phyloP scores from a whole-genome alignment of 768 basidiomycete species.

The Crassisporium funariophilum region DNA sequence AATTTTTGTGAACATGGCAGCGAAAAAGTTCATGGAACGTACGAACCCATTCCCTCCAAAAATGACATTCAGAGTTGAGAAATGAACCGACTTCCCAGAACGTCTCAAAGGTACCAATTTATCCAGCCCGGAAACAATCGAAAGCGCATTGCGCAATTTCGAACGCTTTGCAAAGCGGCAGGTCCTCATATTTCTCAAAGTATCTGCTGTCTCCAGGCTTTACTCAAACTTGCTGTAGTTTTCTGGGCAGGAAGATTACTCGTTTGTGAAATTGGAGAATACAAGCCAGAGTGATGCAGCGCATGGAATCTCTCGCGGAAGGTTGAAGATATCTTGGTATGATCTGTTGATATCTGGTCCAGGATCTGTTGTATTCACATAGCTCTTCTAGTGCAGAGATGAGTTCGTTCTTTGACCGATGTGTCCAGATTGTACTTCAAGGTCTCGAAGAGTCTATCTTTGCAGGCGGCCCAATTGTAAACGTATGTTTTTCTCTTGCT shows the following conservation, averaged over 20 bases:
- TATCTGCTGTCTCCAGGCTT: background rate
- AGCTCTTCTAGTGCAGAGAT: conserved; percentile 7
- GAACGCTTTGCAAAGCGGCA: conserved; percentile 11
- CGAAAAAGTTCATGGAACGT: conserved; percentile 9
- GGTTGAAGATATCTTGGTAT: conserved; percentile 12
- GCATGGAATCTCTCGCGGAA: conserved; percentile 10
- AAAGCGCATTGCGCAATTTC: conserved; percentile 5
- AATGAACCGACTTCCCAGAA: conserved; percentile 1
- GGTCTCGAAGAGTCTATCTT: conserved; percentile 7
- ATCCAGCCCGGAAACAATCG: conserved; percentile 5
- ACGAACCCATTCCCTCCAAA: too few relatives aligned
- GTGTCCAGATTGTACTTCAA: conserved; percentile 2
- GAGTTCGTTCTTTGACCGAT: conserved; percentile 12
- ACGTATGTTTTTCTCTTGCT: background rate
- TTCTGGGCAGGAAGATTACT: conserved; percentile 1
- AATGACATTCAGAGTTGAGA: background rate
- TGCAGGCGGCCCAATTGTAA: background rate
- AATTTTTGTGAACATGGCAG: conserved; percentile 15
- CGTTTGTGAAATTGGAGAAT: conserved; percentile 6
- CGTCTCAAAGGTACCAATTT: conserved; percentile 10
- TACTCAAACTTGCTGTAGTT: conserved; percentile 5
- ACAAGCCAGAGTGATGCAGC: conserved; percentile 2
- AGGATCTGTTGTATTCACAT: background rate
- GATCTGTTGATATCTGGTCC: background rate
- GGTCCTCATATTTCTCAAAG: background rate